Base-by-base conservation (phyloP, 2,329 filamentous ascomycete genomes). In the Colletotrichum scovillei region DNA sequence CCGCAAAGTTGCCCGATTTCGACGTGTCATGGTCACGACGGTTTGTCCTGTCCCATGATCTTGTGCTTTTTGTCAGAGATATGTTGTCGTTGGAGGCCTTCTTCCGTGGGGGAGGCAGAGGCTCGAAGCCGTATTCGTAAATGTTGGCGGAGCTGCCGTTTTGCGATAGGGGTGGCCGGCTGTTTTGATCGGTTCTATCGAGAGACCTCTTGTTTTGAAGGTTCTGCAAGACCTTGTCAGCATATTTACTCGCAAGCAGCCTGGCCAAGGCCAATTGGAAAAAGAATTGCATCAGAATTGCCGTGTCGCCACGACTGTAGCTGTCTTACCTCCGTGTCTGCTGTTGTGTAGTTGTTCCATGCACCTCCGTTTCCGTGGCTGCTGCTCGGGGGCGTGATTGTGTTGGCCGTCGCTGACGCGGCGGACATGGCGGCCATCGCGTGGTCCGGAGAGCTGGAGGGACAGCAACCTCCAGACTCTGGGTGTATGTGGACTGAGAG, bases 341-440 rank as follows among this genome's bases (percentile, higher is more conserved):
- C 74, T 11, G 80, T 74, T 55, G 78, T 38, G 7, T 60, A 76
- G 64, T 83, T 82, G 24, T 82, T 83, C 88, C 88, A 90, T 26
- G 82, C 77, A 60, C 83, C 81, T 52, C 83, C 88, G 58, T 87
- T 83, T 60, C 83, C 87, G 78, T 89, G 85, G 68, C 84, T 85
- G 78, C 86, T 88, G 75, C 83, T 84, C 19, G 87, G 84, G 70
- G 87, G 85, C 74, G 85, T 86, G 73, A 90, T 81, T 58, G 83
- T 82, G 68, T 86, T 84, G 73, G 86, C 83, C 64, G 86, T 83
- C 75, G 85, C 85, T 74, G 86, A 85, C 76, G 82, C 83, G 76
- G 87, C 82, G 76, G 88, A 87, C 80, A 90, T 85, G 79, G 87
- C 84, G 78, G 88, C 85, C 88, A 90, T 90, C 75, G 72, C 74